These are phyloP conservation scores for Sphagnurus paluster DNA, from an alignment of 1,284 basidiomycete species.

Conservation along the genomic window DNA sequence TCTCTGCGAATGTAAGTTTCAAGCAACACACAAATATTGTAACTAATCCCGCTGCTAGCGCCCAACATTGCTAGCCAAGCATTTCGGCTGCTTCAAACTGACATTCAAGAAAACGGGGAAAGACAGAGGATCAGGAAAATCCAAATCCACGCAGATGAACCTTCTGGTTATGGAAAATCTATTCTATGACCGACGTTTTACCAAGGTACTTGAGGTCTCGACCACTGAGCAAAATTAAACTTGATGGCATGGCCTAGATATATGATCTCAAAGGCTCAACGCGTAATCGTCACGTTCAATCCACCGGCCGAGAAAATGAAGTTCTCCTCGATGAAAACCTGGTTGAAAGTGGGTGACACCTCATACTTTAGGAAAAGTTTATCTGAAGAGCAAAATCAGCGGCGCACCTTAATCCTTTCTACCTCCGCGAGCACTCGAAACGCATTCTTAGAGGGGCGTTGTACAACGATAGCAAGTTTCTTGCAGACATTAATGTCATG, in stretches of 20 bases:
- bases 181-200: conserved; percentile 89
- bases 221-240: not conserved
- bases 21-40: not conserved
- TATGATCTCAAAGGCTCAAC: conserved; percentile 96
- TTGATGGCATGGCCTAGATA: conserved; percentile 51
- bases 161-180: conserved; percentile 98
- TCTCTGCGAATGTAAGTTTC: conserved; percentile 68
- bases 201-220: conserved; percentile 55
- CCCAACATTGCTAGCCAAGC: conserved; percentile 93
- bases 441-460: conserved; percentile 88
- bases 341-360: conserved; percentile 65
- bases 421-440: conserved; percentile 94
- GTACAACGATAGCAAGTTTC: conserved; percentile 93
- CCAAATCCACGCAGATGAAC: conserved; percentile 90
- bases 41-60: conserved; percentile 53
- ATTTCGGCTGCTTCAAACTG: conserved; percentile 97
- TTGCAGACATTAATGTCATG: conserved; percentile 97
- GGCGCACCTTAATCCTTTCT: conserved; percentile 80
- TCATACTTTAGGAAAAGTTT: not conserved
- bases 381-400: conserved; percentile 39
- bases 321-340: conserved; percentile 93
- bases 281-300: conserved; percentile 87
- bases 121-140: conserved; percentile 59
- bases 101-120: conserved; percentile 86
- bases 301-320: conserved; percentile 89